Conservation (phyloP, 106 monocot species). For the Dendrobium officinale region DNA sequence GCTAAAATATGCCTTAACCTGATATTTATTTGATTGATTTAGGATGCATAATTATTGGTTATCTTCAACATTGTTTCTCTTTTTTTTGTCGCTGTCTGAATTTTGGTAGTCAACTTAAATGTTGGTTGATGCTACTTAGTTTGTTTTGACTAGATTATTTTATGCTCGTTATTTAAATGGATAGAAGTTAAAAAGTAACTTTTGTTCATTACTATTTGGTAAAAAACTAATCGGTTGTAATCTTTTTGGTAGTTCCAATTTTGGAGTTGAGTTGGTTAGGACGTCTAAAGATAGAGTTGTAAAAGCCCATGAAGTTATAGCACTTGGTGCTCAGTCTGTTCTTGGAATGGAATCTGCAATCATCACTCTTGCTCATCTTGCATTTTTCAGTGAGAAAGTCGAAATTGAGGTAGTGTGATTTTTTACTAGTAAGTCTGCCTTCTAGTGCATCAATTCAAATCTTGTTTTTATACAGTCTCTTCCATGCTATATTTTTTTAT, state of each 20-base stretch:
- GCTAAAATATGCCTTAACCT: neutral
- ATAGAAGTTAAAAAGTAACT: neutral
- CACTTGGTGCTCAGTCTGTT: slow-evolving; percentile 25
- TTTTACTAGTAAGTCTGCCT: neutral
- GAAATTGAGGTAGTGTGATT: slow-evolving; percentile 62
- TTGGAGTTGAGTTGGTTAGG: slow-evolving; percentile 68
- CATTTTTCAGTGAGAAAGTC: slow-evolving; percentile 61
- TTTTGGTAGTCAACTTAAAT: neutral
- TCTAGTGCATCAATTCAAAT: neutral
- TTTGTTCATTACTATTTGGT: neutral
- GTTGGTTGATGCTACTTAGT: neutral
- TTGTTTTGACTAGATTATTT: neutral
- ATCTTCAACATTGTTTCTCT: neutral
- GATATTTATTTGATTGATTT: neutral
- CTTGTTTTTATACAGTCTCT: neutral
- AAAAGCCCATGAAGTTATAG: slow-evolving; percentile 54
- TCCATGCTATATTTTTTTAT: neutral
- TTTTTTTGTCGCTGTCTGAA: neutral
- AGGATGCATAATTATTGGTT: neutral
- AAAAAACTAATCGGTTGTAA: neutral
- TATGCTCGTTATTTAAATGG: neutral
- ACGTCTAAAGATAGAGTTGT: slow-evolving; percentile 49
- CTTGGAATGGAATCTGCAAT: slow-evolving; percentile 56
- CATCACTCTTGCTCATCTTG: slow-evolving; percentile 72
- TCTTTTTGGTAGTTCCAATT: slow-evolving; percentile 48